Base-by-base conservation (phyloP, 139 green algal species). In the Chlorella sp. region DNA sequence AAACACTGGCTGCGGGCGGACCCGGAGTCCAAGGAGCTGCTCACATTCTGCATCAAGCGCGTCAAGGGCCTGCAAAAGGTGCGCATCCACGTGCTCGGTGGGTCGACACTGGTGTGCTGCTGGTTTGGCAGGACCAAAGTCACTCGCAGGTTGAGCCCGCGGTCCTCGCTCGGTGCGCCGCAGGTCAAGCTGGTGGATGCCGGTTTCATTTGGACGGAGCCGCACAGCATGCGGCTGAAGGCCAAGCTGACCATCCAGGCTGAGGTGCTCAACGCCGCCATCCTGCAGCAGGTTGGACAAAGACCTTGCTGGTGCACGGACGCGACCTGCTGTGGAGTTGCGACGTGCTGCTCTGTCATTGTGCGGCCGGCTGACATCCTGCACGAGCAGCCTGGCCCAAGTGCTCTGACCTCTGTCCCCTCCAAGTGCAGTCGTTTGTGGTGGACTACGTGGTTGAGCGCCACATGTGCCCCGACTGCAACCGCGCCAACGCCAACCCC, bases 151-250 rank as follows among this genome's bases (percentile, higher is more conserved):
- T n/a, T n/a, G n/a, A n/a, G n/a, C n/a, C n/a, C n/a, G n/a, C n/a
- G n/a, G n/a, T n/a, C n/a, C n/a, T n/a, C n/a, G n/a, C n/a, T n/a
- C n/a, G 59, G 5, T 9, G 36, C 0, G 56, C 23, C 71, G 59
- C 84, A 96, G 84, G 92, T 98, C 11, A 98, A 98, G 87, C 93
- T 99, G 17, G 89, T 98, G 50, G 96, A 99, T 73, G 96, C 96
- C n/a, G 90, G 90, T 1, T 99, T 99, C 84, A 93, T 99, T 31
- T 99, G 96, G 96, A 99, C 96, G 27, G 96, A 99, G 89, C 96
- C 96, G 4, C 96, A 99, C 87, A 96, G 87, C 35, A 97, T 96
- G 80, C 87, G 96, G 27, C 81, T 99, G 15, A 99, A 99, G 81
- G 84, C 93, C 15, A 98, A 98, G 87, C 79, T 98, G 58, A 98